phyloP scores from a whole-genome alignment of 345 rosid genomes.

The Dipteronia sinensis region DNA sequence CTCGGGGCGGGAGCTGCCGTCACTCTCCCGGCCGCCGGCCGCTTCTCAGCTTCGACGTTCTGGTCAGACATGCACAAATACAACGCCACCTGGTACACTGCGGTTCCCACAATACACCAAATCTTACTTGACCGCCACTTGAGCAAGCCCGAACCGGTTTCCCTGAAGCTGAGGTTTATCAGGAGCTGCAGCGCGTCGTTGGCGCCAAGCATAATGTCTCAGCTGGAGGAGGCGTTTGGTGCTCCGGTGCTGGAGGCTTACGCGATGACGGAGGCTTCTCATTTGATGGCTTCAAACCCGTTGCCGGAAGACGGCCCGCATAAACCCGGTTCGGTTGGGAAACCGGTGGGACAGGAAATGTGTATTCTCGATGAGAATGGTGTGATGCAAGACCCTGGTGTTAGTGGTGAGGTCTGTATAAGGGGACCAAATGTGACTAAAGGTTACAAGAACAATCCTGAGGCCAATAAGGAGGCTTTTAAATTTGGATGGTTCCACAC shows the following conservation, averaged over 20 bases:
- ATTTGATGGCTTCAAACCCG: slow-evolving; percentile 71
- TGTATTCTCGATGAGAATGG: slow-evolving; percentile 54
- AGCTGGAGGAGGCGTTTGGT: slow-evolving; percentile 56
- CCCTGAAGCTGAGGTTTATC: slow-evolving; percentile 61
- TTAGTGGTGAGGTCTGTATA: slow-evolving; percentile 64
- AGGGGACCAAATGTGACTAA: slow-evolving; percentile 87
- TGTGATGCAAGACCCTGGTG: slow-evolving; percentile 33
- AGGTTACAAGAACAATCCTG: slow-evolving; percentile 89
- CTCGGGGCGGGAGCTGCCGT: slow-evolving; percentile 61
- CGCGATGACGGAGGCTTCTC: slow-evolving; percentile 79
- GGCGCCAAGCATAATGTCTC: slow-evolving; percentile 57
- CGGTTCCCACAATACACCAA: slow-evolving; percentile 77
- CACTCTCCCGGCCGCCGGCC: slow-evolving; percentile 57
- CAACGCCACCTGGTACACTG: slow-evolving; percentile 73
- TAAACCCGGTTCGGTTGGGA: slow-evolving; percentile 69
- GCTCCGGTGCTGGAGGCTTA: slow-evolving; percentile 81
- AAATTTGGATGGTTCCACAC: slow-evolving; percentile 96
- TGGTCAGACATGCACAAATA: slow-evolving; percentile 59
- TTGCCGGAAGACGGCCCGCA: slow-evolving; percentile 56
- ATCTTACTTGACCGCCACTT: slow-evolving; percentile 64
- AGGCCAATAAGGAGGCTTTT: slow-evolving; percentile 78
- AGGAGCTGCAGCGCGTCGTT: slow-evolving; percentile 79
- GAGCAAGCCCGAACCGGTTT: slow-evolving; percentile 53
- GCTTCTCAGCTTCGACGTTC: slow-evolving; percentile 70
- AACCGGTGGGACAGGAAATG: slow-evolving; percentile 68